Evolutionary conservation across 2,329 filamentous ascomycete genomes (phyloP), one percentile per base, ranked within the genome.

Genomic region (Dichotomopilus funicola): DNA sequence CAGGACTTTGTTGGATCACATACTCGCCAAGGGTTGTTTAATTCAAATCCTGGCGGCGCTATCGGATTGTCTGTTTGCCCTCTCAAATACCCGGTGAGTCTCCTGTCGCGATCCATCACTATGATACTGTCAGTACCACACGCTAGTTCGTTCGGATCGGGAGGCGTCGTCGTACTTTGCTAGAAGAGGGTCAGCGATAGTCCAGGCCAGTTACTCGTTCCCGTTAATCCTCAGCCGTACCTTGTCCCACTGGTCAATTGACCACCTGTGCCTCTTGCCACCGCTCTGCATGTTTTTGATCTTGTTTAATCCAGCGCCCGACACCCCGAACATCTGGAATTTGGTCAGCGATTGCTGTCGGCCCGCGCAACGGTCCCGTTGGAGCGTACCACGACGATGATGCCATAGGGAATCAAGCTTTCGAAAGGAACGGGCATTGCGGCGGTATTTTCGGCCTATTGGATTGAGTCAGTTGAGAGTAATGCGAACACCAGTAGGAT

Each of bases 101-200:
- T 76, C 59, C 77, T 74, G 64, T 86, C 82, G 64, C 82, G 80
- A 54, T 82, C 77, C 81, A 85, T 85, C 82, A 86, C 82, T 85
- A 38, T 37, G 31, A 27, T 27, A 27, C 10, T 41, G 58, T 68
- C 42, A 67, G 65, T 41, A 51, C n/a, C 27, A 38, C 51, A 54
- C 10, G 55, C 43, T 54, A 9, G 41, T 19, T 8, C 6, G 19
- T 13, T 54, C 10, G 36, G 48, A 49, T 49, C 42, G 42, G 19
- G 42, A 31, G n/a, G n/a, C 6, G 37, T 27, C 44, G 47, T 62
- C 71, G 56, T 77, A 81, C 78, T 82, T 80, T 83, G 78, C 79
- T 83, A 61, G 58, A 57, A 45, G 50, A 47, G 12, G 49, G 63
- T 72, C 70, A 72, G 68, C 63, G 61, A 54, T 35, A 12, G 33